These are phyloP conservation scores for Rhododendron ovatum DNA, from an alignment of 148 eudicot species.

Conservation along the genomic window DNA sequence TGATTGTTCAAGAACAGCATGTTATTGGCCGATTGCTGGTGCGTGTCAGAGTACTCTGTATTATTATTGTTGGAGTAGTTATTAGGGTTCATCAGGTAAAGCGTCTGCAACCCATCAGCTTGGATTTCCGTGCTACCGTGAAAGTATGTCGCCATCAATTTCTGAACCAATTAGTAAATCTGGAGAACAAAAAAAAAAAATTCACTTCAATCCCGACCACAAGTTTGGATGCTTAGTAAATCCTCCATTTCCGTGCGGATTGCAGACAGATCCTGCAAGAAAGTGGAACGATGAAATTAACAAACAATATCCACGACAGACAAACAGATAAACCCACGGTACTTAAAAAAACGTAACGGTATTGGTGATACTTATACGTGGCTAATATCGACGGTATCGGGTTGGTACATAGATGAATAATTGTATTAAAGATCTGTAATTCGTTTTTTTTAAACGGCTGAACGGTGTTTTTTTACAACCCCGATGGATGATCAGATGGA, in stretches of 20 bases:
- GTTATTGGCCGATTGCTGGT: constrained; percentile 27
- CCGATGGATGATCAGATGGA: neutral
- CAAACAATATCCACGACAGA: neutral
- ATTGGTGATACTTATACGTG: no score
- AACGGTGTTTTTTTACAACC: neutral
- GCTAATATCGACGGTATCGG: no score
- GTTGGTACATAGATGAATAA: no score
- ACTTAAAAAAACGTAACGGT: no score
- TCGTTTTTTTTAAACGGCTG: no score
- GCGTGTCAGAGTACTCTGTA: constrained; percentile 28
- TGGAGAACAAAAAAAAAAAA: neutral
- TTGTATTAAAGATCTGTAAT: no score
- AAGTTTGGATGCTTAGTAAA: neutral
- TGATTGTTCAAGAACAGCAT: constrained; percentile 29
- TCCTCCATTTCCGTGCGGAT: neutral
- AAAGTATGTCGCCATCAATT: constrained; percentile 56
- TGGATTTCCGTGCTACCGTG: constrained; percentile 70
- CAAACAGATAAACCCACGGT: no score
- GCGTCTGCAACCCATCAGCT: constrained; percentile 62
- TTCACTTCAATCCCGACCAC: neutral
- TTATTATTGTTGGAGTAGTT: constrained; percentile 18
- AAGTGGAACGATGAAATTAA: neutral
- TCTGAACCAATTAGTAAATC: neutral
- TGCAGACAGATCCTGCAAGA: neutral
- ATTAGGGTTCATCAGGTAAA: constrained; percentile 63